Percentiles rank a stretch among this genome's conserved stretches.
Conservation (phyloP, 306 rosid genomes). For the Ormosia emarginata region DNA sequence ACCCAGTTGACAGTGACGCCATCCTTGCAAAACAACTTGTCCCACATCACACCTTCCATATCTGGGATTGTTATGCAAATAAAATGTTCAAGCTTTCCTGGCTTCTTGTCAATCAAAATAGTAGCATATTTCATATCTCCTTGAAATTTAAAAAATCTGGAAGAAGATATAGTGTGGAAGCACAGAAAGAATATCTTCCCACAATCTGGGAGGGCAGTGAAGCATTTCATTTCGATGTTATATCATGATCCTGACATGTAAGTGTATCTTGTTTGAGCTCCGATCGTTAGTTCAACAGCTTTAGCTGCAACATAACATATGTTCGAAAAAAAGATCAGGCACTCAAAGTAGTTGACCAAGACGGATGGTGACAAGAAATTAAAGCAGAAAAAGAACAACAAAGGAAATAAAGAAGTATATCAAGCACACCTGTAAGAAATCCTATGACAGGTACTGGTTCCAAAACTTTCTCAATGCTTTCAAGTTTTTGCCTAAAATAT, state of each 20-base stretch:
- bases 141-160: background rate
- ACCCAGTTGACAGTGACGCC: background rate
- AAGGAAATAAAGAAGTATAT: background rate
- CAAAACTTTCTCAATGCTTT: conserved; percentile 41
- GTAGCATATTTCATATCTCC: background rate
- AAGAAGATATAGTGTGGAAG: background rate
- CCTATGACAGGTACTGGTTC: conserved; percentile 62
- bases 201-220: background rate
- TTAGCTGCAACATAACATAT: conserved; percentile 34
- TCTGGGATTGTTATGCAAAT: background rate
- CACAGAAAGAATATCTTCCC: background rate
- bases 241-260: conserved; percentile 66
- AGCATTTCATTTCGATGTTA: background rate
- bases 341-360: background rate
- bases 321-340: background rate
- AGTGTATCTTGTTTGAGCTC: conserved; percentile 73
- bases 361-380: background rate
- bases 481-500: conserved; percentile 54
- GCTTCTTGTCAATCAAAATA: background rate
- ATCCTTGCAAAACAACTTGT: background rate
- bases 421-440: conserved; percentile 55
- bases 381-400: background rate
- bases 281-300: conserved; percentile 54
- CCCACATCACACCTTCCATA: background rate
- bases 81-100: background rate